Base-by-base conservation (phyloP, 345 rosid genomes). In the Mallotus nudiflorus region DNA sequence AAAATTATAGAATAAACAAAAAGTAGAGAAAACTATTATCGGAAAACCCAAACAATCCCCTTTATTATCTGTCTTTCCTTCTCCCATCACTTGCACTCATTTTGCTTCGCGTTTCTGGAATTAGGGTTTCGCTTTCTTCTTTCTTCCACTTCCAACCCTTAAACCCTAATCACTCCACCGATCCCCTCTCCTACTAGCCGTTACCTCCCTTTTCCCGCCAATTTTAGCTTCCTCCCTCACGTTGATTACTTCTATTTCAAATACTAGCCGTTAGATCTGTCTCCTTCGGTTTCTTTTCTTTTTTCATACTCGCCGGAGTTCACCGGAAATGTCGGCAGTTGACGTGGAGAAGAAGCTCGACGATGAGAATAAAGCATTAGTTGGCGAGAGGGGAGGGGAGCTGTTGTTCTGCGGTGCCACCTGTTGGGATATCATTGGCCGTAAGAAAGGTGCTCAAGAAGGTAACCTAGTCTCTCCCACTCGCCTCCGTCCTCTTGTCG, bases 391-490 rank as follows among this genome's bases (percentile, higher is more conserved):
- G 62, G 97, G 89, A 64, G 98, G 99, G n/a, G 99, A 95, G 83
- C 78, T 92, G 10, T 77, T 95, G 84, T 89, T 92, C 79, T 95
- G 99, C 45, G 99, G 98, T 6, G 87, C 81, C 65, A 89, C 98
- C 28, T 75, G 84, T 74, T 92, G 98, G 99, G 94, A 89, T 57
- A 44, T 73, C 14, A 46, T 92, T 81, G 97, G 92, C 60, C 83
- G 90, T 11, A 82, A 80, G 37, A 92, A 82, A 83, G 96, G 87
- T 49, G 42, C 81, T 0, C 66, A 70, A 61, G 98, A 92, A 50
- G 88, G 90, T 61, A 95, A 95, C 81, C 82, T 92, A 78, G 79
- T 88, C 67, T 89, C 98, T 35, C 98, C 98, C 28, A 92, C 98
- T 63, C 89, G 99, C 9, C 81, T 95, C 22, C 95, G 99, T 35